A percentile compares a stretch with the other conserved stretches of the same genome.
Conservation (phyloP, 2,329 filamentous ascomycete genomes). For the Ceratocystis colombiana region DNA sequence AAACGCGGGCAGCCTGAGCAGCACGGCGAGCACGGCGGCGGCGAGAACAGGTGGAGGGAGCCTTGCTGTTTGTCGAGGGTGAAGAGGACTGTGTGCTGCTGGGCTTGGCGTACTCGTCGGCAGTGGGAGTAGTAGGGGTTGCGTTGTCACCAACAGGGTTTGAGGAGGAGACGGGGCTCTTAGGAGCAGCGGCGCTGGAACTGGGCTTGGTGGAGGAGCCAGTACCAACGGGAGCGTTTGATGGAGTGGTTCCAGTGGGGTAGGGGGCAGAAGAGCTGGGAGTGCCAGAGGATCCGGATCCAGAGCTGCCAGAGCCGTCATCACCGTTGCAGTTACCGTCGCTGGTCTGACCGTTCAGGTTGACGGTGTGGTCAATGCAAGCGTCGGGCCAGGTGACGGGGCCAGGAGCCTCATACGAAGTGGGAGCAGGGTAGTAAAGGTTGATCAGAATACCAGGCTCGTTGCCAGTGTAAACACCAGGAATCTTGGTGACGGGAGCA, state of each 20-base stretch:
- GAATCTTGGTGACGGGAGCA: constrained; percentile 33
- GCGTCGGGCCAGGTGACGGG: constrained; percentile 31
- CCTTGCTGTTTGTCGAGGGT: background rate
- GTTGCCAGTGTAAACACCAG: constrained; percentile 34
- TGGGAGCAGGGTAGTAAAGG: constrained; percentile 36
- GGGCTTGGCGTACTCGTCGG: background rate
- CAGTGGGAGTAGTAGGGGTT: constrained; percentile 16
- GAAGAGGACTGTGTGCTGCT: constrained; percentile 1
- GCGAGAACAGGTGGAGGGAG: constrained; percentile 9
- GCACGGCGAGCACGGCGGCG: constrained; percentile 20
- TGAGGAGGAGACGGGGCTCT: background rate
- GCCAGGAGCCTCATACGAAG: constrained; percentile 30
- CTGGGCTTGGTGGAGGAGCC: background rate
- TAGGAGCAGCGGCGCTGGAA: no score
- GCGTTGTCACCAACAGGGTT: background rate
- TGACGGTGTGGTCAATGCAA: constrained; percentile 35
- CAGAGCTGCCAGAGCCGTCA: constrained; percentile 20
- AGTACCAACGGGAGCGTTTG: constrained; percentile 17
- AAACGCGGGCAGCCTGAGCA: constrained; percentile 6
- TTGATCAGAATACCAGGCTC: constrained; percentile 37
- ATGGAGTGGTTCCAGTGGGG: constrained; percentile 19
- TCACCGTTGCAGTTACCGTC: constrained; percentile 34
- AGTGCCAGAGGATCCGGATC: background rate
- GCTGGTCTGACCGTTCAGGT: constrained; percentile 31
- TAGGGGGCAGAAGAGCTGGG: background rate